Percentiles rank a stretch among this genome's conserved stretches.
Conservation (phyloP, 176 grass and related monocot genomes). For the Oryza glaberrima region DNA sequence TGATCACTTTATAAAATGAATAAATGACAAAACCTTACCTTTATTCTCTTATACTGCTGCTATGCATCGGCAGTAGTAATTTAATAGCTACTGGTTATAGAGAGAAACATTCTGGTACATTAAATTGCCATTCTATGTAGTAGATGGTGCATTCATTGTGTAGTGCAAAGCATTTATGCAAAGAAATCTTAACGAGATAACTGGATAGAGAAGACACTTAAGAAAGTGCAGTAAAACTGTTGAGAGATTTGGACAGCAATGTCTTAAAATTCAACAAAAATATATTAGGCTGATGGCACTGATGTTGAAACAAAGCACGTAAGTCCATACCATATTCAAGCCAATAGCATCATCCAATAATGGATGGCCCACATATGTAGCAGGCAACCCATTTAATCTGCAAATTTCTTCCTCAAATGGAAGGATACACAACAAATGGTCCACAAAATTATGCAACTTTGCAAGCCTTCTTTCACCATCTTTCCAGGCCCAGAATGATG, state of each 20-base stretch:
- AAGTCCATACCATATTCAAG: slow-evolving; percentile 62
- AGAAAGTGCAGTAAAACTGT: background rate
- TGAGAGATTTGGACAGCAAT: background rate
- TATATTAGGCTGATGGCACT: slow-evolving; percentile 1
- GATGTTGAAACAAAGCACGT: slow-evolving; percentile 24
- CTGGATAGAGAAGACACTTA: slow-evolving; percentile 5
- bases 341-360: slow-evolving; percentile 72
- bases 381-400: slow-evolving; percentile 69
- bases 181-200: slow-evolving; percentile 12
- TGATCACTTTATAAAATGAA: background rate
- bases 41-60: background rate
- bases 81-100: background rate
- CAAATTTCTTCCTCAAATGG: slow-evolving; percentile 97
- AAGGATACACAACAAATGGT: slow-evolving; percentile 92
- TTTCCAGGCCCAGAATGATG: slow-evolving; percentile 99
- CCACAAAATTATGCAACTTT: slow-evolving; percentile 62
- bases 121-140: slow-evolving; percentile 23
- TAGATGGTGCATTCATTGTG: background rate
- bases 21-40: background rate
- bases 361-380: slow-evolving; percentile 96
- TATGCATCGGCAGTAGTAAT: slow-evolving; percentile 2
- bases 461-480: slow-evolving; percentile 81
- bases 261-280: slow-evolving; percentile 20
- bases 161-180: slow-evolving; percentile 20
- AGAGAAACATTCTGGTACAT: background rate